Evolutionary conservation across 2,329 filamentous ascomycete genomes (phyloP), one percentile per base, ranked within the genome.

Genomic region (Calonectria honghensis): DNA sequence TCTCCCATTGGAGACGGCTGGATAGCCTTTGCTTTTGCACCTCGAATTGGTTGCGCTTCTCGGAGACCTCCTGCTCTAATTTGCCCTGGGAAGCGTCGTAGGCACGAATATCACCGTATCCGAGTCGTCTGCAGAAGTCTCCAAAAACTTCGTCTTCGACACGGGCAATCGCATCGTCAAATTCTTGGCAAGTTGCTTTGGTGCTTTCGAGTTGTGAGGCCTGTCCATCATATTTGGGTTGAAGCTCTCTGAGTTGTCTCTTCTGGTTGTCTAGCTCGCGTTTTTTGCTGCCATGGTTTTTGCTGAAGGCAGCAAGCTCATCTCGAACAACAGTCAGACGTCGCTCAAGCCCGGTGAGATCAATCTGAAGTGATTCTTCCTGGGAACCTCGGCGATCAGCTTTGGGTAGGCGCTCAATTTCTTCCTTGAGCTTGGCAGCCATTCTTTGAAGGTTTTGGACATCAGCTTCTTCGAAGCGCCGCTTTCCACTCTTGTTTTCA

Each of bases 51-150:
- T 94, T 93, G 76, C 95, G 95, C 87, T 96, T 96, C 85, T 97
- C 93, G 0, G 93, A 93, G 57, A 95, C 94, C 83, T 98, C 95
- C 83, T 98, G 95, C 84, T 98, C 96, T 64, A 98, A 88, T 52
- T 94, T 96, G 64, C 97, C 96, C 85, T 98, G 97, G 79, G 97
- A 96, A 32, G 94, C 94, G 83, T 98, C 96, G 81, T 98, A 99
- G 73, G 95, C 94, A 73, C 96, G 94, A 77, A 99, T 97, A 81
- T 97, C 94, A 73, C 91, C 90, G 83, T 98, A 98, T 0, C 96
- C 95, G 27, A 98, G 91, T 70, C 94, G 92, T 79, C 92, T 91
- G 86, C 97, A 99, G 86, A 99, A 99, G 51, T 89, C 89, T 29
- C 90, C 89, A 84, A 98, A 99, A 37, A 99, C 90, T 79, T 96